These are phyloP conservation scores for Cryphonectria japonica DNA, from an alignment of 2,329 filamentous ascomycete genomes.

Conservation along the genomic window DNA sequence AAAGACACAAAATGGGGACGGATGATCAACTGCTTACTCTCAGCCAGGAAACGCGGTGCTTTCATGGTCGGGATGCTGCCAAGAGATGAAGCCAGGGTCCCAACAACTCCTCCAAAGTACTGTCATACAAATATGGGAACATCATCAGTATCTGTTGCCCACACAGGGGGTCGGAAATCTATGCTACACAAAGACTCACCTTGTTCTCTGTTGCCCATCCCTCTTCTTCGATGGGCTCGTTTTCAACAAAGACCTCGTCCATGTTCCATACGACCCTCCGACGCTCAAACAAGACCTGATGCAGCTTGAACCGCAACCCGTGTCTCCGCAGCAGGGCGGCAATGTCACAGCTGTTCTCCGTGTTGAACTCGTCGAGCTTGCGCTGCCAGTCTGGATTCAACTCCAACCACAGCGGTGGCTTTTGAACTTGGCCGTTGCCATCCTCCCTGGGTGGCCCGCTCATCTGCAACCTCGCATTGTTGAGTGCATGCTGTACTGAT, in stretches of 20 bases:
- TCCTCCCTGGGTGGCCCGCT: neutral
- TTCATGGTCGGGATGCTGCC: neutral
- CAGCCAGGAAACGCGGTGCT: slow-evolving; percentile 1
- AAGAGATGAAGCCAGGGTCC: neutral
- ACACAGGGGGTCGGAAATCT: neutral
- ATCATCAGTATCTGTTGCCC: neutral
- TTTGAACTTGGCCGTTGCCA: no score
- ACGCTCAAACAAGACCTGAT: neutral
- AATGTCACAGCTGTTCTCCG: neutral
- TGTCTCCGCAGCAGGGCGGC: neutral
- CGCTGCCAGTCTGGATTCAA: slow-evolving; percentile 11
- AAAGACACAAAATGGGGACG: neutral
- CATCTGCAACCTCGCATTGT: neutral
- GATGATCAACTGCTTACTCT: neutral
- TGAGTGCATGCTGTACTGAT: slow-evolving; percentile 16
- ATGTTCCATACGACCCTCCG: neutral
- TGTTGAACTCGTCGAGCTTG: neutral
- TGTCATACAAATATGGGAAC: neutral
- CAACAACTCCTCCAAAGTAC: slow-evolving; percentile 8
- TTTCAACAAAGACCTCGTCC: neutral
- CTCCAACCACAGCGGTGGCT: slow-evolving; percentile 12
- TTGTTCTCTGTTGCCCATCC: slow-evolving; percentile 26
- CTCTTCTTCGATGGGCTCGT: slow-evolving; percentile 12
- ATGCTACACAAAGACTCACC: slow-evolving; percentile 5
- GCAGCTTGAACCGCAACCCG: slow-evolving; percentile 6